Conservation (phyloP, 1,284 basidiomycete genomes). For the Phellinidium pouzarii region DNA sequence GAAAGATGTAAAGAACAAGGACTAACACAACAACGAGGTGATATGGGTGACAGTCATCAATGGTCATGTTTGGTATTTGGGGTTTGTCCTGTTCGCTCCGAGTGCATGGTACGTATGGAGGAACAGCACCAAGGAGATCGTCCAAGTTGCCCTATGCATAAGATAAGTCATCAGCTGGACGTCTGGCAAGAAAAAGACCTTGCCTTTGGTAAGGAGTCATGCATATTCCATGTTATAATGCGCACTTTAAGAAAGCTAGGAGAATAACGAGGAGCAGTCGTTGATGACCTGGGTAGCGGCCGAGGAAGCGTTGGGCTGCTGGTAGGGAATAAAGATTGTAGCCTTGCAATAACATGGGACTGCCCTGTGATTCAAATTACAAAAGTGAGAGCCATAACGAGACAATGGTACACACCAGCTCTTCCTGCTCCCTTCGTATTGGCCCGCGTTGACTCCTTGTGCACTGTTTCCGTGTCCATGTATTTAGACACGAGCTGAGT, state of each 20-base stretch:
- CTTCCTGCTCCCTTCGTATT: slow-evolving; percentile 1
- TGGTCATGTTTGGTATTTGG: slow-evolving; percentile 43
- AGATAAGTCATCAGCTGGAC: slow-evolving; percentile 10
- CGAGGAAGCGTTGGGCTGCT: not conserved
- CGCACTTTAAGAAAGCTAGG: slow-evolving; percentile 42
- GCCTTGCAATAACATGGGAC: slow-evolving; percentile 5
- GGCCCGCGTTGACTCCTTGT: not conserved
- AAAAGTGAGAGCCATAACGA: not conserved
- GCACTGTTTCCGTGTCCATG: not conserved
- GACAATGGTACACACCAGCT: slow-evolving; percentile 1
- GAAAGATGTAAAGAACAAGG: slow-evolving; percentile 9
- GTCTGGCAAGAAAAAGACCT: not conserved
- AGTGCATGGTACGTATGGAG: slow-evolving; percentile 37
- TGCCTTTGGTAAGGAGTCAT: slow-evolving; percentile 69
- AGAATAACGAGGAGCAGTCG: slow-evolving; percentile 23
- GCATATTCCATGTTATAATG: slow-evolving; percentile 69
- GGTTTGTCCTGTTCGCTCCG: slow-evolving; percentile 23
- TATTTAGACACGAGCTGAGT: not conserved
- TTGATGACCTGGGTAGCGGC: not conserved
- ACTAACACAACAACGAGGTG: slow-evolving; percentile 73
- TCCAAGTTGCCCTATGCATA: slow-evolving; percentile 60
- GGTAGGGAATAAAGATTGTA: slow-evolving; percentile 10
- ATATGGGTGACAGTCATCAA: slow-evolving; percentile 62
- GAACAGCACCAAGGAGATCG: slow-evolving; percentile 65
- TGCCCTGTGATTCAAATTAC: slow-evolving; percentile 4